phyloP scores from a whole-genome alignment of 805 yeast species.

The Gaillardinia entomophila region DNA sequence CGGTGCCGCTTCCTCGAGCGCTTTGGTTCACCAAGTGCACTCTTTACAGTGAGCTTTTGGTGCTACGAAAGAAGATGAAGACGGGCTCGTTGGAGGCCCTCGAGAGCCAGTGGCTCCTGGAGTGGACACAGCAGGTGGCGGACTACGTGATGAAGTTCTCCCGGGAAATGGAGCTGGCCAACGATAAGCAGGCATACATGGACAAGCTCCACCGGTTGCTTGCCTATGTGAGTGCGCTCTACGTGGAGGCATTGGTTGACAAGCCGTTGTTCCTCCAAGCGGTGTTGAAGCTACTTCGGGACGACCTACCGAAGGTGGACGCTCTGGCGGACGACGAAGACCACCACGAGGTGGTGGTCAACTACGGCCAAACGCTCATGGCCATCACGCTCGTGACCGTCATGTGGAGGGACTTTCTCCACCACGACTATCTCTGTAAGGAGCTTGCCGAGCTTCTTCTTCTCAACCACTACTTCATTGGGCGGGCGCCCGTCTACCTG shows the following conservation, averaged over 20 bases:
- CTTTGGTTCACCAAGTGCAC: conserved; percentile 90
- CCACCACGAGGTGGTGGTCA: conserved; percentile 20
- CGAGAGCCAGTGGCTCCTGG: conserved; percentile 67
- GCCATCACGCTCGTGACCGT: conserved; percentile 48
- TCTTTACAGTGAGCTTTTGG: conserved; percentile 51
- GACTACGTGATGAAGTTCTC: conserved; percentile 51
- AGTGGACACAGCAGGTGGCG: conserved; percentile 85
- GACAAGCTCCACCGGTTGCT: conserved; percentile 53
- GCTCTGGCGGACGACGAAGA: conserved; percentile 12
- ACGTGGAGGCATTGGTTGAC: conserved; percentile 63
- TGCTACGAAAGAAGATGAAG: conserved; percentile 26
- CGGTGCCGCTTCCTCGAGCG: conserved; percentile 75
- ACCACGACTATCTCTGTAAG: conserved; percentile 53
- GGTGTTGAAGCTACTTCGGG: conserved; percentile 48
- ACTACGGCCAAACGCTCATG: conserved; percentile 30
- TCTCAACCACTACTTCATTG: conserved; percentile 37
- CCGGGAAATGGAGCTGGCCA: conserved; percentile 26
- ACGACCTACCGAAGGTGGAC: conserved; percentile 22
- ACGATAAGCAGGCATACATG: conserved; percentile 37
- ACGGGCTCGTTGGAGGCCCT: conserved; percentile 20
- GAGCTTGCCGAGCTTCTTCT: conserved; percentile 60
- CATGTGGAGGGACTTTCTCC: conserved; percentile 67
- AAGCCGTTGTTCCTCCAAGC: conserved; percentile 56
- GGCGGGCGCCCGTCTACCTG: conserved; percentile 20
- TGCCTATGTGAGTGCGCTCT: conserved; percentile 57